phyloP scores from a whole-genome alignment of 805 yeast species.

The Sugiyamaella qingdaonensis region DNA sequence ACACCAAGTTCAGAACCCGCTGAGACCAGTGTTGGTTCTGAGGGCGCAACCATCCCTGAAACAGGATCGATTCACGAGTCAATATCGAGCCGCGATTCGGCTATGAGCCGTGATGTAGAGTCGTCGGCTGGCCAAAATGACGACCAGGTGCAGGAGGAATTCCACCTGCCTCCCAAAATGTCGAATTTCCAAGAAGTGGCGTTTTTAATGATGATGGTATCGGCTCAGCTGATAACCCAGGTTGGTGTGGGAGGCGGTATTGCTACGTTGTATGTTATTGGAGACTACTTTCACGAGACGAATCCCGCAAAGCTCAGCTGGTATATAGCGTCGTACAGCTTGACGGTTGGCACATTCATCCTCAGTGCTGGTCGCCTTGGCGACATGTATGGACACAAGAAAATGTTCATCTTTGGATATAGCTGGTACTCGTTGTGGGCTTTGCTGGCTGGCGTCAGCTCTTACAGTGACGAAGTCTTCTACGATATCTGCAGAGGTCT shows the following conservation, averaged over 20 bases:
- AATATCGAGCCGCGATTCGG: too few relatives aligned
- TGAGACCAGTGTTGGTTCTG: too few relatives aligned
- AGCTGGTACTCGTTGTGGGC: constrained; percentile 54
- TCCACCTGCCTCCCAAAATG: not conserved
- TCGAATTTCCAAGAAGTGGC: constrained; percentile 16
- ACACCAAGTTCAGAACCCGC: too few relatives aligned
- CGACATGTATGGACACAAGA: constrained; percentile 63
- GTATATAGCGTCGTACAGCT: constrained; percentile 68
- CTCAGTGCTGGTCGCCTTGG: constrained; percentile 66
- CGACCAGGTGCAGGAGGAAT: not conserved
- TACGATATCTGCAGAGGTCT: constrained; percentile 47
- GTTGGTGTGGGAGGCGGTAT: constrained; percentile 35
- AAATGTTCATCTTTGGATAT: constrained; percentile 52
- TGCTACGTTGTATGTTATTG: constrained; percentile 30
- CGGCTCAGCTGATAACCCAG: constrained; percentile 39
- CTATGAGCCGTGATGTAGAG: not conserved
- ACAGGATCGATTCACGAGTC: too few relatives aligned
- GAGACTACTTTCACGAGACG: constrained; percentile 28
- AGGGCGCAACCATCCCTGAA: too few relatives aligned
- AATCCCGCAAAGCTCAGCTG: constrained; percentile 43
- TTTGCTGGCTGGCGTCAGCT: constrained; percentile 54
- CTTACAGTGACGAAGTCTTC: constrained; percentile 48
- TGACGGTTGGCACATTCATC: constrained; percentile 71
- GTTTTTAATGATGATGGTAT: constrained; percentile 26
- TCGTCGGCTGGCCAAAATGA: not conserved